phyloP scores from a whole-genome alignment of 2,329 filamentous ascomycete species.

The Aspergillus thermomutatus region DNA sequence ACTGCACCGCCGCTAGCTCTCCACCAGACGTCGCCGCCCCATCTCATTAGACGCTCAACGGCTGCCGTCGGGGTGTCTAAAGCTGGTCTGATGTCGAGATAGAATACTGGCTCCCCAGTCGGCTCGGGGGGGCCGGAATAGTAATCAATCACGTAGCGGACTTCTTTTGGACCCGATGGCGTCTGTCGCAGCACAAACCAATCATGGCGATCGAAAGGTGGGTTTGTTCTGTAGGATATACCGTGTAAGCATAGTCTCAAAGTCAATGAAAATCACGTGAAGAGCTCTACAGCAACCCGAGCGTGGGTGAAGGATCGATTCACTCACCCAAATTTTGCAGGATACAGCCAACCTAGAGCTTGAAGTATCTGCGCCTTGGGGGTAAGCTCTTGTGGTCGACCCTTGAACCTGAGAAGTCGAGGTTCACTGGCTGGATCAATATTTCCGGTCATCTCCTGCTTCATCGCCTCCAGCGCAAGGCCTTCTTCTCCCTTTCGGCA shows the following conservation, averaged over 20 bases:
- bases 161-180: conserved; percentile 66
- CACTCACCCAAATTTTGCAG: conserved; percentile 69
- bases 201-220: conserved; percentile 94
- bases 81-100: conserved; percentile 87
- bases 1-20: conserved; percentile 72
- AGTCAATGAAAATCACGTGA: background rate
- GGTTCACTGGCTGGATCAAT: conserved; percentile 52
- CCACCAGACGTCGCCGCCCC: conserved; percentile 95
- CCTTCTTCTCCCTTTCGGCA: conserved; percentile 73
- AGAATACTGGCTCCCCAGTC: conserved; percentile 90
- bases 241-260: conserved; percentile 7
- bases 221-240: conserved; percentile 58
- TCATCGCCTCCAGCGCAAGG: conserved; percentile 52
- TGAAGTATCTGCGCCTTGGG: conserved; percentile 87
- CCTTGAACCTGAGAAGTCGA: conserved; percentile 80
- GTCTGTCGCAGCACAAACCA: conserved; percentile 82
- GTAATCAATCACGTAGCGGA: conserved; percentile 96
- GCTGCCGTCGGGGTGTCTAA: conserved; percentile 75
- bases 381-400: conserved; percentile 81
- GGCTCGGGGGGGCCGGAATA: conserved; percentile 80
- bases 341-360: conserved; percentile 74
- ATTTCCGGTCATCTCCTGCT: conserved; percentile 42
- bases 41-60: conserved; percentile 77
- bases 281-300: background rate
- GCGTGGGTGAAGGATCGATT: background rate